Conservation (phyloP, 1,284 basidiomycete genomes). For the Chiua sp. region DNA sequence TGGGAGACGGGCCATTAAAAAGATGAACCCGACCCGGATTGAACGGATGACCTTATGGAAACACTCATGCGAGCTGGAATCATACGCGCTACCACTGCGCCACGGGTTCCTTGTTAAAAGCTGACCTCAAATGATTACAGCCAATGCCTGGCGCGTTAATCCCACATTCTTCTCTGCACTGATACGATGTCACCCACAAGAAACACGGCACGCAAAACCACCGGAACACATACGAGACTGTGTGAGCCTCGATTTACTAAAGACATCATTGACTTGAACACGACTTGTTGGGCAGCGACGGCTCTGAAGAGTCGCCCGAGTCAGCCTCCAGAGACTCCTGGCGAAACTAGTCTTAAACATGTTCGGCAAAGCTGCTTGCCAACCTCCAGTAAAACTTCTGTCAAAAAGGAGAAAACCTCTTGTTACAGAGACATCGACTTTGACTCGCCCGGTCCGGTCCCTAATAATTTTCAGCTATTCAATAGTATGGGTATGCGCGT, state of each 20-base stretch:
- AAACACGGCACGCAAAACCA: constrained; percentile 32
- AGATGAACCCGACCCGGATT: constrained; percentile 56
- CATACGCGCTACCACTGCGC: constrained; percentile 45
- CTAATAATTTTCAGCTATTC: too few relatives aligned
- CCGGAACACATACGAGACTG: constrained; percentile 14
- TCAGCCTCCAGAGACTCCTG: neutral
- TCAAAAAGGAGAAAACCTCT: neutral
- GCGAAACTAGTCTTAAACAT: neutral
- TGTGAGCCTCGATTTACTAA: constrained; percentile 11
- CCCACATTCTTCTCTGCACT: too few relatives aligned
- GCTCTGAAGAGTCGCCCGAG: neutral
- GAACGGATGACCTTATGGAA: constrained; percentile 63
- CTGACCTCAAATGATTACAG: neutral
- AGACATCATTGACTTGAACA: neutral
- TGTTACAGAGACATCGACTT: too few relatives aligned
- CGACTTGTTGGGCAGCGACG: neutral
- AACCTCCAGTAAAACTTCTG: neutral
- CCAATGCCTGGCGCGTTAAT: too few relatives aligned
- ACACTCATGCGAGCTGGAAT: constrained; percentile 29
- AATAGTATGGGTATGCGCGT: too few relatives aligned
- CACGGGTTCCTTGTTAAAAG: constrained; percentile 27
- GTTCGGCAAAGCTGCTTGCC: neutral
- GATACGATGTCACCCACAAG: constrained; percentile 11
- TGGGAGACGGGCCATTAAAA: too few relatives aligned
- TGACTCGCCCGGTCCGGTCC: too few relatives aligned